Conservation (phyloP, 2,329 filamentous ascomycete genomes). For the Ophiostoma quercus region DNA sequence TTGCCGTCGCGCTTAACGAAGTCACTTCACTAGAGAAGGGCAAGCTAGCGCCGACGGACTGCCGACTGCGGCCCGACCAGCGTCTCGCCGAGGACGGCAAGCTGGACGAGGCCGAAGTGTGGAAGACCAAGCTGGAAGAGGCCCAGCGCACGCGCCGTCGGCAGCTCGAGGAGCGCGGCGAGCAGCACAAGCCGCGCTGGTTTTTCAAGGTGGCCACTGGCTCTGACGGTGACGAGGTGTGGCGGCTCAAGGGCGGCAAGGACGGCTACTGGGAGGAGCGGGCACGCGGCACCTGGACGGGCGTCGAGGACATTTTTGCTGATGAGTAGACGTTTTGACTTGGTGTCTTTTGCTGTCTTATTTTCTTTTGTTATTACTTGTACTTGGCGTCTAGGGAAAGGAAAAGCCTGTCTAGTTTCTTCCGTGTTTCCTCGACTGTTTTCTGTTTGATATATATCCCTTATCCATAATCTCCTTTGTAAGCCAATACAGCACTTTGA, state of each 20-base stretch:
- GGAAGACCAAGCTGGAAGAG: slow-evolving; percentile 83
- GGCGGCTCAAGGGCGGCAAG: slow-evolving; percentile 72
- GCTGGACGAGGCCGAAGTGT: slow-evolving; percentile 73
- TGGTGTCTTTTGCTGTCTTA: background rate
- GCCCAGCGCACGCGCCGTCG: slow-evolving; percentile 69
- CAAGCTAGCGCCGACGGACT: slow-evolving; percentile 75
- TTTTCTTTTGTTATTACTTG: background rate
- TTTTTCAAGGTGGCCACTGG: slow-evolving; percentile 66
- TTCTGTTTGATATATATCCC: background rate
- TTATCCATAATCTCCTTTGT: background rate
- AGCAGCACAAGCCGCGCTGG: slow-evolving; percentile 72
- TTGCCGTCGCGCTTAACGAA: slow-evolving; percentile 83
- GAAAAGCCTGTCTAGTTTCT: slow-evolving; percentile 8
- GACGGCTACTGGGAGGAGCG: slow-evolving; percentile 94
- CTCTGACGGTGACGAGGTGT: slow-evolving; percentile 59
- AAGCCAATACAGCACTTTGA: background rate
- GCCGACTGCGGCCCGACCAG: slow-evolving; percentile 80
- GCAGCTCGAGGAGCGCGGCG: slow-evolving; percentile 68
- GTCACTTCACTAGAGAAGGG: slow-evolving; percentile 72
- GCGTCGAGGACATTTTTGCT: slow-evolving; percentile 48
- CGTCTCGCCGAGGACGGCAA: slow-evolving; percentile 75
- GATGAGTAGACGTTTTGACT: background rate
- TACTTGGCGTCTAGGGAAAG: slow-evolving; percentile 15
- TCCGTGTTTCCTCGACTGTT: slow-evolving; percentile 3
- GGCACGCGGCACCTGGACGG: slow-evolving; percentile 59